Base-by-base conservation (phyloP, 768 basidiomycete species). In the Amanita thiersii region DNA sequence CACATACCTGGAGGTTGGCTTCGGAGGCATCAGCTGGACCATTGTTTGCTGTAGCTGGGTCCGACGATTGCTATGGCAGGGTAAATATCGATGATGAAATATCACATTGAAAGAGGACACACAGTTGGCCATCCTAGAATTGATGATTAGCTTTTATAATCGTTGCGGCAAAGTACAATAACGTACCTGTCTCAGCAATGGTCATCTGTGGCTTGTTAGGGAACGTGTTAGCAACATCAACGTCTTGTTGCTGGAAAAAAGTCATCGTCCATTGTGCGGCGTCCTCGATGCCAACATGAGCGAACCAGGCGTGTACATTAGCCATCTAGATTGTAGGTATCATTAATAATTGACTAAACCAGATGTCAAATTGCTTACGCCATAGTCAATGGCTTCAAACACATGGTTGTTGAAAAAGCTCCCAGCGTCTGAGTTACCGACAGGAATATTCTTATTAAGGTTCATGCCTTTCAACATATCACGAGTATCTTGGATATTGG, bases 231-330 rank as follows among this genome's bases (percentile, higher is more conserved):
- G 89, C 84, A n/a, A 63, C 55, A 5, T 50, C 60, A 4, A 88
- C 72, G 54, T 93, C 72, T n/a, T 61, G 72, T 7, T 68, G 55
- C 45, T 81, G 52, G 69, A 92, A 96, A 68, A 88, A 98, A 0
- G 72, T 50, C 12, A 65, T 65, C 0, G 89, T 92, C 94, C 94
- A 99, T 4, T 50, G 72, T 0, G 92, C 86, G 0, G 85, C 81
- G 3, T 72, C 51, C 3, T 75, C 58, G 18, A 81, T 77, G 5
- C 74, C 69, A 18, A 82, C 73, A 50, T 83, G 79, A n/a, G 84
- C 93, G 56, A 96, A 97, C 89, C 88, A 92, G 2, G 91, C 81
- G 54, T 94, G 91, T 5, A 91, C 88, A 47, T 96, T 94, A 4
- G 88, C 75, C 83, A 92, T 75, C 80, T 84, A 45, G 31, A 25